These are phyloP conservation scores for Amylocystis lapponica DNA, from an alignment of 768 basidiomycete genomes.

Conservation along the genomic window DNA sequence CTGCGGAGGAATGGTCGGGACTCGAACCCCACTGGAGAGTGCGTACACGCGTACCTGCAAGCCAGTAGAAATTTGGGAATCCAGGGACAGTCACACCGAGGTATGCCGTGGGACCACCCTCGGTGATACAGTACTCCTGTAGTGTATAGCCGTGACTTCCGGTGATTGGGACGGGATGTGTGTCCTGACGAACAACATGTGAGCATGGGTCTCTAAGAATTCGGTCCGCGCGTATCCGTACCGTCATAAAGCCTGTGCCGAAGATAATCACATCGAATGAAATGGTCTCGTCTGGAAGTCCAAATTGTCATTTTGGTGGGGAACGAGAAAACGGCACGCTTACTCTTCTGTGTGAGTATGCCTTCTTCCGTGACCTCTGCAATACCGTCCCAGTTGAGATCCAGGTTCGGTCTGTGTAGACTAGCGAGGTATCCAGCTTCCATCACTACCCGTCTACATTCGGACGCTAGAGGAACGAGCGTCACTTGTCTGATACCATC, in stretches of 20 bases:
- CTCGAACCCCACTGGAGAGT: neutral
- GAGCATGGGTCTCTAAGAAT: too few species aligned
- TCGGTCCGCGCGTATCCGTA: too few species aligned
- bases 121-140: conserved; percentile 22
- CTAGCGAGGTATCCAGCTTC: conserved; percentile 28
- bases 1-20: too few species aligned
- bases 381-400: conserved; percentile 19
- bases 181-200: conserved; percentile 2
- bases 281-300: conserved; percentile 23
- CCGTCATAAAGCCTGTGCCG: conserved; percentile 29
- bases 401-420: conserved; percentile 25
- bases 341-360: conserved; percentile 22
- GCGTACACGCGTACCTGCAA: conserved; percentile 18
- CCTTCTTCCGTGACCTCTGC: conserved; percentile 13
- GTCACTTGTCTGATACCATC: too few species aligned
- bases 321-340: too few species aligned
- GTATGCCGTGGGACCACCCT: conserved; percentile 31
- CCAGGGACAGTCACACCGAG: conserved; percentile 27
- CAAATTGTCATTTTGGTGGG: too few species aligned
- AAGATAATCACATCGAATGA: conserved; percentile 30
- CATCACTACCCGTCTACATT: conserved; percentile 25
- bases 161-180: conserved; percentile 10
- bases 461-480: too few species aligned
- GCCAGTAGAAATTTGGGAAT: conserved; percentile 33
- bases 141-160: conserved; percentile 21